Evolutionary conservation across 1,284 basidiomycete species (phyloP).

Genomic region (Ceratobasidium sp.): DNA sequence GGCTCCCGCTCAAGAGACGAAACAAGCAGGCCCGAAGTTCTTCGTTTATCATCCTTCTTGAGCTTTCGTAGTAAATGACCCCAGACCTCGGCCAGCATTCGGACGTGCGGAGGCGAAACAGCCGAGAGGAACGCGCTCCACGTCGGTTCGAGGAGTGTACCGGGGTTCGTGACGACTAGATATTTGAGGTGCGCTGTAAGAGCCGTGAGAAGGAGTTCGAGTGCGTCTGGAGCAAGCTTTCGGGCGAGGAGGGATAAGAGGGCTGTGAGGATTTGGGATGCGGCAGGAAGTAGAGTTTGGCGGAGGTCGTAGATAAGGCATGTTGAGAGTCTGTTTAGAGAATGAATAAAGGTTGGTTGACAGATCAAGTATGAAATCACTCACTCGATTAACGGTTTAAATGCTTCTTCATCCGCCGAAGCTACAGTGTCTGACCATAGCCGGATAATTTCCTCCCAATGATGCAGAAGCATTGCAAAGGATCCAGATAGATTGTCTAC

Average conservation of each 20-base stretch:
- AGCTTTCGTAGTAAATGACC: conserved; percentile 71
- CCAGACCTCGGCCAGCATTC: conserved; percentile 82
- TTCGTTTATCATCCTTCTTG: conserved; percentile 64
- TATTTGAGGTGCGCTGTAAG: conserved; percentile 74
- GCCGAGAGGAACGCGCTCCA: conserved; percentile 64
- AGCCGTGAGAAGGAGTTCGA: conserved; percentile 71
- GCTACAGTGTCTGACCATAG: conserved; percentile 67
- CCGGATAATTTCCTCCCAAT: conserved; percentile 73
- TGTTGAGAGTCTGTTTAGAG: conserved; percentile 68
- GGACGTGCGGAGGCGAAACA: conserved; percentile 68
- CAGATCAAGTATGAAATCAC: conserved; percentile 49
- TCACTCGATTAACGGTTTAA: conserved; percentile 76
- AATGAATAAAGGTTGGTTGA: conserved; percentile 44
- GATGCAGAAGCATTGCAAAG: conserved; percentile 82
- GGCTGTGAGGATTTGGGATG: conserved; percentile 62
- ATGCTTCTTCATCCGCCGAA: conserved; percentile 65
- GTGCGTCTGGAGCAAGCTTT: conserved; percentile 59
- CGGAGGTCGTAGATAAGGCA: conserved; percentile 80
- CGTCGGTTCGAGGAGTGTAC: conserved; percentile 63
- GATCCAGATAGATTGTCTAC: conserved; percentile 73
- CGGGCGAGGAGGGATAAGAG: conserved; percentile 68
- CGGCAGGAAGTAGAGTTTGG: conserved; percentile 70
- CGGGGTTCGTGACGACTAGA: conserved; percentile 68
- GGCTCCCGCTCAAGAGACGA: conserved; percentile 51
- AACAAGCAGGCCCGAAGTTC: conserved; percentile 63